A percentile compares a stretch with the other conserved stretches of the same genome.
Evolutionary conservation across 176 grass and related monocot species (phyloP).

Genomic region (Phragmites australis): DNA sequence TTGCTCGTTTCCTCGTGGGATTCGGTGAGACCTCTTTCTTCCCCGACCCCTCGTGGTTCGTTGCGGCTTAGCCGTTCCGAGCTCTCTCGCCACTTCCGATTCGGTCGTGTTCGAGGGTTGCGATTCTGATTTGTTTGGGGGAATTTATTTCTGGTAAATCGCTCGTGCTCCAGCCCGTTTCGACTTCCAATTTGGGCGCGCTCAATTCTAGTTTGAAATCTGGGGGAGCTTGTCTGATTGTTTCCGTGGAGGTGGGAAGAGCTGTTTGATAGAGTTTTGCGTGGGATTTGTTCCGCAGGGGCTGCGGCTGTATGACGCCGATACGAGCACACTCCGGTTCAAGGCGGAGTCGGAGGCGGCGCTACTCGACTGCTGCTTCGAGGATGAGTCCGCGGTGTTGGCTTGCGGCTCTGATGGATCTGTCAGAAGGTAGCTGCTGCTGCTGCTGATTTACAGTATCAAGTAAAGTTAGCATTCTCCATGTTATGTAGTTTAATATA

Average conservation of each 20-base stretch:
- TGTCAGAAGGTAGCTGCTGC: constrained; percentile 48
- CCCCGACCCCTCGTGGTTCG: not conserved
- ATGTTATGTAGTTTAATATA: constrained; percentile 8
- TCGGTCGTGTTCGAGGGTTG: not conserved
- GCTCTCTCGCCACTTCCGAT: not conserved
- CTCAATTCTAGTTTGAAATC: not conserved
- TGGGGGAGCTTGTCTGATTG: not conserved
- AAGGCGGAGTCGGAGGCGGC: constrained; percentile 36
- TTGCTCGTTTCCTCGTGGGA: constrained; percentile 64
- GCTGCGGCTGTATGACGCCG: constrained; percentile 61
- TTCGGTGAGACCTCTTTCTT: constrained; percentile 43
- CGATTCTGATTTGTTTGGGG: not conserved
- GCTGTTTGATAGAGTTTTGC: constrained; percentile 9
- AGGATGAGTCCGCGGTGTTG: constrained; percentile 53
- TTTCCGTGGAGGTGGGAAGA: not conserved
- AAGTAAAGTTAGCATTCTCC: not conserved
- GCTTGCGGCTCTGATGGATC: constrained; percentile 56
- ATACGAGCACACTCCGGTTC: constrained; percentile 43
- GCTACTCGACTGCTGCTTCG: constrained; percentile 71
- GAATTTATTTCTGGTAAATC: not conserved
- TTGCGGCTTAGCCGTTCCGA: not conserved
- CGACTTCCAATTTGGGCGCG: not conserved
- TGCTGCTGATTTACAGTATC: constrained; percentile 9
- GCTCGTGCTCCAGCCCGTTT: not conserved
- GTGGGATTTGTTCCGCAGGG: constrained; percentile 44